These are phyloP conservation scores for Benincasa hispida DNA, from an alignment of 306 rosid species.

Conservation along the genomic window DNA sequence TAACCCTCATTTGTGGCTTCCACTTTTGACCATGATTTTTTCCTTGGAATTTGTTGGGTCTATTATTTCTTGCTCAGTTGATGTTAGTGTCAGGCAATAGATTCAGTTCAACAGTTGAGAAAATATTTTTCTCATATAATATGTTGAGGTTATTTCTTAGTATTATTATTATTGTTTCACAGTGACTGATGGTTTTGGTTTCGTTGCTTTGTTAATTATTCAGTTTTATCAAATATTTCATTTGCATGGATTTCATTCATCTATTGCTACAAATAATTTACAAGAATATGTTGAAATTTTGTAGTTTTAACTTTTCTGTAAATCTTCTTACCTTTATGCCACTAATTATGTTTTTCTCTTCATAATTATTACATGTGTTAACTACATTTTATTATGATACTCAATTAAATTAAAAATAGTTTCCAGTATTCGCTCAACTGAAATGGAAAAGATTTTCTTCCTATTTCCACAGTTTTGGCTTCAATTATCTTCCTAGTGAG, in stretches of 20 bases:
- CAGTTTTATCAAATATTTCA: neutral
- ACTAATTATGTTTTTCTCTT: no score
- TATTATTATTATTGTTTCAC: neutral
- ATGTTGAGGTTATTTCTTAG: neutral
- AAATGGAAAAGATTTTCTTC: no score
- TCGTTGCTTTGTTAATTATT: neutral
- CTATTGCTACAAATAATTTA: no score
- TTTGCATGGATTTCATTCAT: neutral
- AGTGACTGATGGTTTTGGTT: neutral
- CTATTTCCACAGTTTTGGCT: no score
- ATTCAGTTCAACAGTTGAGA: neutral
- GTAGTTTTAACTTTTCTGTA: no score
- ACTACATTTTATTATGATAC: no score
- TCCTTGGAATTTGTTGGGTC: neutral
- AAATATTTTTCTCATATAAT: neutral
- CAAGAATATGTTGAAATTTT: no score
- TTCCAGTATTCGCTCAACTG: no score
- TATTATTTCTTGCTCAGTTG: neutral
- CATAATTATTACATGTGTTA: no score
- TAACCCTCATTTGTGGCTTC: constrained; percentile 1
- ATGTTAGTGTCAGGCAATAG: neutral
- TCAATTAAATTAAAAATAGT: no score
- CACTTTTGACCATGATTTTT: neutral
- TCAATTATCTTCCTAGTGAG: no score
- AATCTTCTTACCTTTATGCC: no score